Evolutionary conservation across 768 basidiomycete species (phyloP).

Genomic region (Tricholoma bakamatsutake): DNA sequence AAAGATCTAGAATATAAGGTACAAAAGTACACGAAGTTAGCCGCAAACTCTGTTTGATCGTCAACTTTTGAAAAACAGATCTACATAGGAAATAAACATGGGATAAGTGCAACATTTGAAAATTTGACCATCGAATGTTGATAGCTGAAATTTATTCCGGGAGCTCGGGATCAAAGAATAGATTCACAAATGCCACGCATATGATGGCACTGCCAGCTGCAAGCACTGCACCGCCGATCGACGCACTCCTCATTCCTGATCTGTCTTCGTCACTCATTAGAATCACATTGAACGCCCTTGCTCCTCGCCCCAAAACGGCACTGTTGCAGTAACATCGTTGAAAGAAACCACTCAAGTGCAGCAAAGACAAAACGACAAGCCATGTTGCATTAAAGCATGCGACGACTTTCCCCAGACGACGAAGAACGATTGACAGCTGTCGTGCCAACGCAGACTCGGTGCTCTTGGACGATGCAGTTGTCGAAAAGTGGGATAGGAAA

Average conservation of each 20-base stretch:
- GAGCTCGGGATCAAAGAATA: slow-evolving; percentile 18
- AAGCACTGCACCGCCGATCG: slow-evolving; percentile 31
- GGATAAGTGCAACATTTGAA: no score
- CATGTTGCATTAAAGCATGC: slow-evolving; percentile 25
- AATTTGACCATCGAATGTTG: neutral
- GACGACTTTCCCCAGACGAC: slow-evolving; percentile 26
- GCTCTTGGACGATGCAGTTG: neutral
- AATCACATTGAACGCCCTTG: slow-evolving; percentile 26
- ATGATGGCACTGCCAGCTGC: slow-evolving; percentile 16
- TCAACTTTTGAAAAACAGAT: no score
- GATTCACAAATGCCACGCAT: slow-evolving; percentile 24
- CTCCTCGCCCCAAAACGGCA: slow-evolving; percentile 21
- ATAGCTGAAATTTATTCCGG: neutral
- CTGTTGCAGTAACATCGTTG: slow-evolving; percentile 32
- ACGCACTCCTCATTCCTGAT: slow-evolving; percentile 20
- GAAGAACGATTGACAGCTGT: slow-evolving; percentile 6
- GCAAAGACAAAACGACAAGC: slow-evolving; percentile 22
- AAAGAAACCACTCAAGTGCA: slow-evolving; percentile 28
- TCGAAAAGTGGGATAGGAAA: slow-evolving; percentile 21
- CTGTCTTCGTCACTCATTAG: slow-evolving; percentile 15
- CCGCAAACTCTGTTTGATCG: no score
- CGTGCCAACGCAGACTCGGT: neutral
- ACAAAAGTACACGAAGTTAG: no score
- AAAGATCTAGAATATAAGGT: no score
- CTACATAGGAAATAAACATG: no score